phyloP scores from a whole-genome alignment of 2,329 filamentous ascomycete genomes.

The Diaporthe eres region DNA sequence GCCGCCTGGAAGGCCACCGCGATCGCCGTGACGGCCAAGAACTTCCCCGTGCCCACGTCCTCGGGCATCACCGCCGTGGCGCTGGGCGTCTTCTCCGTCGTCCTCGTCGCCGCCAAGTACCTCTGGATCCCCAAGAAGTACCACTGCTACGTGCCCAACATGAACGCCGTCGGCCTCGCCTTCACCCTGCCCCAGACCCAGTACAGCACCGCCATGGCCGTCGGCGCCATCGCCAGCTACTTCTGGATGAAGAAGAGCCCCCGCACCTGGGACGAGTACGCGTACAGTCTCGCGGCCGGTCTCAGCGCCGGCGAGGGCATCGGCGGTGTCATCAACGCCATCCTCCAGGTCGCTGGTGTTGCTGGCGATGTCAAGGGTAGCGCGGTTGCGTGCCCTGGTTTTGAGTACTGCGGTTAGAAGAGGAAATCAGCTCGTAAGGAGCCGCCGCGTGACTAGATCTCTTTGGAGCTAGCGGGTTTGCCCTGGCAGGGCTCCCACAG shows the following conservation, averaged over 20 bases:
- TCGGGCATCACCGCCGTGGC: slow-evolving; percentile 71
- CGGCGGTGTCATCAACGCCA: slow-evolving; percentile 71
- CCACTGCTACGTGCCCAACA: slow-evolving; percentile 71
- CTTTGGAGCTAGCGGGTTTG: neutral
- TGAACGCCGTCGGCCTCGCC: slow-evolving; percentile 72
- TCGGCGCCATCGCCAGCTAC: slow-evolving; percentile 66
- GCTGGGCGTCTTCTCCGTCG: slow-evolving; percentile 65
- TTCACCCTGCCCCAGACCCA: slow-evolving; percentile 70
- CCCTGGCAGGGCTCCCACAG: neutral
- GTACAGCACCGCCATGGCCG: slow-evolving; percentile 71
- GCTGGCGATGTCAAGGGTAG: slow-evolving; percentile 23
- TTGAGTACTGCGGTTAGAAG: slow-evolving; percentile 24
- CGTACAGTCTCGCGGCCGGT: slow-evolving; percentile 71
- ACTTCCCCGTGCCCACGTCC: slow-evolving; percentile 66
- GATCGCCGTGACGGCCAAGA: slow-evolving; percentile 70
- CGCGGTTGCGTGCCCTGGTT: slow-evolving; percentile 3
- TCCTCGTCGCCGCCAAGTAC: slow-evolving; percentile 64
- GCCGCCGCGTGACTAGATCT: neutral
- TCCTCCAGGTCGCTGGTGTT: slow-evolving; percentile 33
- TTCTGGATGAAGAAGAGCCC: slow-evolving; percentile 69
- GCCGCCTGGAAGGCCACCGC: slow-evolving; percentile 77
- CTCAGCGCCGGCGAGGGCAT: slow-evolving; percentile 75
- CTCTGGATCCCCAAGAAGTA: slow-evolving; percentile 57
- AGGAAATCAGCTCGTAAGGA: neutral
- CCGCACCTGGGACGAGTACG: slow-evolving; percentile 68